Evolutionary conservation across 306 rosid species (phyloP).

Genomic region (Cyclanthera cordifolia): DNA sequence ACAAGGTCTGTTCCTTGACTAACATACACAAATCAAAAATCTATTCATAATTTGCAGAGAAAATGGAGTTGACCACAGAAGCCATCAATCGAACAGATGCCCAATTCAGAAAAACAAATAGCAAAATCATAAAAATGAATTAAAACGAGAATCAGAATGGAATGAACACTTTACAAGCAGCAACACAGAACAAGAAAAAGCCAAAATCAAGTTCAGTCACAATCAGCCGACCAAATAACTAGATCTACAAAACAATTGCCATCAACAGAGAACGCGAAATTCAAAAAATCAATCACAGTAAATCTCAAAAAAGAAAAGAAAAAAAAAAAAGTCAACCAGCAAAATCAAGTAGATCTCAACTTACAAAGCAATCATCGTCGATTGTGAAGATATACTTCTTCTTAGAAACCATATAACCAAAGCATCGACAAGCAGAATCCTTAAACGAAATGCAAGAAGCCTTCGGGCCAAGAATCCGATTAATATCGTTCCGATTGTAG

Average conservation of each 20-base stretch:
- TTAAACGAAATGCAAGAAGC: conserved; percentile 40
- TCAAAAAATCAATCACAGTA: not conserved
- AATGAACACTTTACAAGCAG: not conserved
- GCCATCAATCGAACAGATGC: not conserved
- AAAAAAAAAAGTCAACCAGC: not conserved
- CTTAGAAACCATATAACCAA: conserved; percentile 38
- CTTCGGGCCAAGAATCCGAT: conserved; percentile 34
- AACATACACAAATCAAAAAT: not conserved
- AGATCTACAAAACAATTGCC: not conserved
- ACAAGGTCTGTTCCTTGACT: not conserved
- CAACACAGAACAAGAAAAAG: not conserved
- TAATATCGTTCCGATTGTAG: conserved; percentile 28
- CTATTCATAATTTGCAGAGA: not conserved
- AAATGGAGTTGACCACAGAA: not conserved
- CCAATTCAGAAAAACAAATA: not conserved
- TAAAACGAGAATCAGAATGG: not conserved
- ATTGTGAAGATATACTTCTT: conserved; percentile 42
- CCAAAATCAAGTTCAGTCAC: not conserved
- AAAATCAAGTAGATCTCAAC: conserved; percentile 12
- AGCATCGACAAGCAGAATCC: conserved; percentile 46
- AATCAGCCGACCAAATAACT: not conserved
- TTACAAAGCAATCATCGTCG: conserved; percentile 38
- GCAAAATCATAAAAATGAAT: not conserved
- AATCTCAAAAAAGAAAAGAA: not conserved
- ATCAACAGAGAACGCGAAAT: too few species aligned